Percentiles rank a stretch among this genome's conserved stretches.
Evolutionary conservation across 345 rosid genomes (phyloP).

Genomic region (Pistacia vera): DNA sequence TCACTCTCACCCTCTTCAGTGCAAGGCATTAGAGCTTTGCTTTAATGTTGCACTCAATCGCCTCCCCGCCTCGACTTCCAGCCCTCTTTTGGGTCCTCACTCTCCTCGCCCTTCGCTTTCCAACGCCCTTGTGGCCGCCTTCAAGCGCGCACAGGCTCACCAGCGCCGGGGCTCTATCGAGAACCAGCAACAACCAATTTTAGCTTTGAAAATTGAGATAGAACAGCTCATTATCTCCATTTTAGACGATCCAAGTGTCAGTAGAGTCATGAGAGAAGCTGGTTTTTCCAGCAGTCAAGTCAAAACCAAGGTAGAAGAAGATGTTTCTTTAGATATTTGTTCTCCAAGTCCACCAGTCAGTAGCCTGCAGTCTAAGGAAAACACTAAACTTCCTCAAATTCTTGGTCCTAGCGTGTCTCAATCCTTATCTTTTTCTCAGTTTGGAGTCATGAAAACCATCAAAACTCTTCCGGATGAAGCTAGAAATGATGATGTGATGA

Average conservation of each 20-base stretch:
- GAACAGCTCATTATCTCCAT: constrained; percentile 68
- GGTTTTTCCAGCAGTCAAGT: constrained; percentile 75
- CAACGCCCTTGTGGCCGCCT: constrained; percentile 74
- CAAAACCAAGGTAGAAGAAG: constrained; percentile 58
- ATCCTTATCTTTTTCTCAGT: constrained; percentile 30
- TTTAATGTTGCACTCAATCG: constrained; percentile 79
- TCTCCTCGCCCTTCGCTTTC: constrained; percentile 56
- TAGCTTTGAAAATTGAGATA: constrained; percentile 69
- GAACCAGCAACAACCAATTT: constrained; percentile 77
- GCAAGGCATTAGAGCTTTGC: constrained; percentile 77
- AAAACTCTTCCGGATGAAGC: constrained; percentile 28
- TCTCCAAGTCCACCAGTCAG: constrained; percentile 29
- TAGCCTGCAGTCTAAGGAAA: constrained; percentile 27
- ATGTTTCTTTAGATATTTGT: constrained; percentile 53
- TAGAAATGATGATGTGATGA: constrained; percentile 39
- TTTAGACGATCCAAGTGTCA: constrained; percentile 78
- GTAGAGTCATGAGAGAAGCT: constrained; percentile 83
- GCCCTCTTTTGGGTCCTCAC: constrained; percentile 54
- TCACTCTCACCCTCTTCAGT: constrained; percentile 78
- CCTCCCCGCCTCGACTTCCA: constrained; percentile 65
- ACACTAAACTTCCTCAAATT: constrained; percentile 25
- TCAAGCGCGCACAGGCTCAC: constrained; percentile 81
- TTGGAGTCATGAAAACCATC: constrained; percentile 21
- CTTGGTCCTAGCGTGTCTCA: constrained; percentile 23
- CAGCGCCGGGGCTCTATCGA: constrained; percentile 76